Percentiles rank a stretch among this genome's conserved stretches.
These are phyloP conservation scores for Rhypophila decipiens DNA, from an alignment of 495 filamentous ascomycete species.

Conservation along the genomic window DNA sequence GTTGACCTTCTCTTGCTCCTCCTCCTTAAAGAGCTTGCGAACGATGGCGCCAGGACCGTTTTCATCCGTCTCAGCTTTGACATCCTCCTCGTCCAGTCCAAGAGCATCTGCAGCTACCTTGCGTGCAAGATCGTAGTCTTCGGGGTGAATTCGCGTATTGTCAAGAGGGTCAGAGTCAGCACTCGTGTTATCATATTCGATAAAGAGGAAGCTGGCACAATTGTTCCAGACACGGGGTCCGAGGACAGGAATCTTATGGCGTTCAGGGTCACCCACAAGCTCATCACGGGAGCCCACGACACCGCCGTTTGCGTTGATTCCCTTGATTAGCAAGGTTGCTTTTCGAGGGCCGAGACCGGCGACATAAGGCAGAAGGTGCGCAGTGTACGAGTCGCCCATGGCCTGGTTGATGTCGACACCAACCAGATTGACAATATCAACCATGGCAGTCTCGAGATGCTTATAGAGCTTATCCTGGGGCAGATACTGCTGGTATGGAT, in stretches of 20 bases:
- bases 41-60: conserved; percentile 84
- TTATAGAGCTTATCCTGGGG: conserved; percentile 78
- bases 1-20: conserved; percentile 89
- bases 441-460: conserved; percentile 85
- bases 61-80: conserved; percentile 87
- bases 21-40: conserved; percentile 83
- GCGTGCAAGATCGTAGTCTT: conserved; percentile 93
- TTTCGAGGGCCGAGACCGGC: conserved; percentile 93
- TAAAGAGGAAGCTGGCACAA: conserved; percentile 87
- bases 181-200: conserved; percentile 76
- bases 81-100: conserved; percentile 93
- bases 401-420: conserved; percentile 94
- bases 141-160: conserved; percentile 92
- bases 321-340: conserved; percentile 77
- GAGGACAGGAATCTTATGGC: conserved; percentile 69
- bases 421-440: conserved; percentile 95
- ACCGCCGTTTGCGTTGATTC: conserved; percentile 80
- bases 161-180: conserved; percentile 83
- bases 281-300: conserved; percentile 74
- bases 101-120: conserved; percentile 98
- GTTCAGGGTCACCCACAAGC: conserved; percentile 77
- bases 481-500: conserved; percentile 81
- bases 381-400: conserved; percentile 66
- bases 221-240: conserved; percentile 91
- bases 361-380: conserved; percentile 84